phyloP scores from a whole-genome alignment of 257 asterid genomes.

The Jacaranda mimosifolia region DNA sequence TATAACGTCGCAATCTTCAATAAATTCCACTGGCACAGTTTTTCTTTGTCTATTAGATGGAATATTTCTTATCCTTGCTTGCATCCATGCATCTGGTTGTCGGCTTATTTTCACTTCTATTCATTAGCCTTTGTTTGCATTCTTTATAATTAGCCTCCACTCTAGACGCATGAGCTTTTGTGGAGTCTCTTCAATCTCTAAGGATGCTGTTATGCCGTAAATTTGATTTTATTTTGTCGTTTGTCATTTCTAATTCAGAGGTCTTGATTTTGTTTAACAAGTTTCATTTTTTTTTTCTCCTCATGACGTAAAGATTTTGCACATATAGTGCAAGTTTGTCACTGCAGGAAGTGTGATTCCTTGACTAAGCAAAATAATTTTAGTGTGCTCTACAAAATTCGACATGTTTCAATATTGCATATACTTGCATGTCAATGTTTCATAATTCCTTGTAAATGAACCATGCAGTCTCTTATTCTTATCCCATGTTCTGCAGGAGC shows the following conservation, averaged over 20 bases:
- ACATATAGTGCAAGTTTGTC: neutral
- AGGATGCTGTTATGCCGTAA: neutral
- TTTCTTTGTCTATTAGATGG: constrained; percentile 7
- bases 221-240: neutral
- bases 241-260: constrained; percentile 6
- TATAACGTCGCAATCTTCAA: neutral
- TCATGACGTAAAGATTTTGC: neutral
- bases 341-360: neutral
- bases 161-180: neutral
- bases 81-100: neutral
- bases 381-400: neutral
- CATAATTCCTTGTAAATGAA: neutral
- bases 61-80: neutral
- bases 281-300: neutral
- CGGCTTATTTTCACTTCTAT: neutral
- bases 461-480: constrained; percentile 12
- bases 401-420: neutral
- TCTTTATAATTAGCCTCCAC: neutral
- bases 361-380: neutral
- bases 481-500: constrained; percentile 59
- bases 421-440: neutral
- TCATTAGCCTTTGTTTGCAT: neutral
- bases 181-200: neutral
- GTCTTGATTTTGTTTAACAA: neutral
- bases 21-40: neutral